Base-by-base conservation (phyloP, 2,329 filamentous ascomycete genomes). In the Cytospora chrysosperma region DNA sequence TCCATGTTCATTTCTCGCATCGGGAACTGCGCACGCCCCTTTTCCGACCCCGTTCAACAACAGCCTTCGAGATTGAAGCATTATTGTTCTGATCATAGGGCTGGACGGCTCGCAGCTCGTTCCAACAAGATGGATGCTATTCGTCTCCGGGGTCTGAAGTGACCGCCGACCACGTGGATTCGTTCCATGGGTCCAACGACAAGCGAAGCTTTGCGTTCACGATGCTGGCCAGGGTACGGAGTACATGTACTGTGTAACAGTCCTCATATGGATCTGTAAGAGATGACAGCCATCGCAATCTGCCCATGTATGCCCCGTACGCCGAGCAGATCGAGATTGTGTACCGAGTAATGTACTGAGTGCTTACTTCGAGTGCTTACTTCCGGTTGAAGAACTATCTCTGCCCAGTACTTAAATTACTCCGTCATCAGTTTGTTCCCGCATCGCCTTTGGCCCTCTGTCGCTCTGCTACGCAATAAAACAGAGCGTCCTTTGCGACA, bases 1-100 rank as follows among this genome's bases (percentile, higher is more conserved):
- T 61, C 62, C 62, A 61, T 21, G 47, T 54, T 51, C 52, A 56
- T 64, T 64, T 64, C 58, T 56, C 59, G 51, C 34, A n/a, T 43
- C 49, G 43, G 30, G 40, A 47, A 40, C 62, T n/a, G 51, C 54
- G 62, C 62, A 64, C 62, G 62, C 51, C 53, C 62, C 62, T 37
- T 57, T 49, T 54, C 40, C 47, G 27, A 57, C 53, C 52, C 52
- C 59, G 58, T 56, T 13, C 47, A 59, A 56, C 51, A 61, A 34
- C 37, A 61, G 32, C 32, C 37, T 43, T 47, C 59, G 52, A 21
- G n/a, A 49, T 34, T 34, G 10, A 47, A 47, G 43, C 43, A 47
- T 21, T 2, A 47, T 21, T 12, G 7, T 47, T 12, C 43, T 47
- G 17, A 47, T 9, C 43, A 47, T 47, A 47, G 43, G 43, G 43